Evolutionary conservation across 495 filamentous ascomycete species (phyloP), one percentile per base, ranked within the genome.

Genomic region (Penicillium atrosanguineum): DNA sequence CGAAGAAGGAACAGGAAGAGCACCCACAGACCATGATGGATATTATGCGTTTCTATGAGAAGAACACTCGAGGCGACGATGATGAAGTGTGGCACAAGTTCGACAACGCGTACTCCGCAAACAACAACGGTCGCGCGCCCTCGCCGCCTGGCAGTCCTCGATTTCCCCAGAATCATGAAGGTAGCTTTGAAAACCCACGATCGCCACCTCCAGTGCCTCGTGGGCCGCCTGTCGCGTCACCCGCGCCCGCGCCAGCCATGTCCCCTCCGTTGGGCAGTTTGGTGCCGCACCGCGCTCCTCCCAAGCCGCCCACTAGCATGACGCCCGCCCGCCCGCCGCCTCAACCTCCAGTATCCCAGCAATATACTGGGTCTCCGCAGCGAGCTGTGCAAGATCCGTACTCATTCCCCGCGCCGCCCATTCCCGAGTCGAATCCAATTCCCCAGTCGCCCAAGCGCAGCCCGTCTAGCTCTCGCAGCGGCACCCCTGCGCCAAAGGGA

Each of bases 71-170:
- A 44, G 86, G 84, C 46, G 83, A 83, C 55, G 88, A 95, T 53
- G 93, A 97, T 66, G 87, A 88, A 59, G 86, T 93, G 25, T 91
- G 91, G 80, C 89, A 96, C 69, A 98, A 98, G 69, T 96, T 98
- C 68, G 89, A 92, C 46, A 84, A 95, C 74, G 91, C 89, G 28
- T 78, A 83, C 62, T 79, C 82, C 42, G 38, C 42, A 31, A 45
- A 45, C 73, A 78, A 60, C 81, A 83, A 50, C 74, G 73, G 60
- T 78, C 82, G 48, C 71, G 76, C 26, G 61, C 46, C 81, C 82
- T 67, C 93, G 62, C 89, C 94, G 44, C 90, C 92, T 23, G 84
- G 87, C 55, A 96, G 90, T 68, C 95, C 94, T 44, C 83, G 93
- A 61, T 97, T 97, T 69, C 94, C 95, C 19, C 83, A 87, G 55